These are phyloP conservation scores for Arxiozyma slooffiae DNA, from an alignment of 1,139 yeast species.

Conservation along the genomic window DNA sequence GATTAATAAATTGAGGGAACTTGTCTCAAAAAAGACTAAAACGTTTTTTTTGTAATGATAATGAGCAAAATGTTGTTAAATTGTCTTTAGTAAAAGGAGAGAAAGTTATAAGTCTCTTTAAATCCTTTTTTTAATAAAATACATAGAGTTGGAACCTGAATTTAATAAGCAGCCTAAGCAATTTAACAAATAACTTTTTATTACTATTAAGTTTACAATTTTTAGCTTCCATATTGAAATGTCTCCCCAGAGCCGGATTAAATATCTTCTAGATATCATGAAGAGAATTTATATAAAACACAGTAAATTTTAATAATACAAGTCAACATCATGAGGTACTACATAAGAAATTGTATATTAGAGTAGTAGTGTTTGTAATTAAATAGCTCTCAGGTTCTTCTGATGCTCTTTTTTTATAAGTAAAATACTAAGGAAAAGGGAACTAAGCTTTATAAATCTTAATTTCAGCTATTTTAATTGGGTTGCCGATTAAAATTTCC, in stretches of 20 bases:
- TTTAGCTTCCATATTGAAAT: slow-evolving; percentile 30
- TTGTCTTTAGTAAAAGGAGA: slow-evolving; percentile 84
- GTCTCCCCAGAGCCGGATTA: slow-evolving; percentile 43
- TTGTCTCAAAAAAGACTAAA: slow-evolving; percentile 75
- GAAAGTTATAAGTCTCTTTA: slow-evolving; percentile 42
- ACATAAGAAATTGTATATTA: slow-evolving; percentile 73
- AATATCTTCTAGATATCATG: slow-evolving; percentile 54
- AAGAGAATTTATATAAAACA: slow-evolving; percentile 86
- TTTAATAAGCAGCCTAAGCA: slow-evolving; percentile 16
- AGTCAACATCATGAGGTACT: slow-evolving; percentile 58
- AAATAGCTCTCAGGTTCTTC: slow-evolving; percentile 45
- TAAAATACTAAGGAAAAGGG: slow-evolving; percentile 82
- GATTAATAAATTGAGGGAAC: slow-evolving; percentile 74
- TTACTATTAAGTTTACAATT: neutral
- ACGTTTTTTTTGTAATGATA: slow-evolving; percentile 69
- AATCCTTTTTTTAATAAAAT: slow-evolving; percentile 57
- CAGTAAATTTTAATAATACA: slow-evolving; percentile 65
- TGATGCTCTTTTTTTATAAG: slow-evolving; percentile 55
- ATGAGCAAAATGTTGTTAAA: slow-evolving; percentile 74
- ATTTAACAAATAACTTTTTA: slow-evolving; percentile 13
- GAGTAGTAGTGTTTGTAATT: slow-evolving; percentile 51
- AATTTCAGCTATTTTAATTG: slow-evolving; percentile 50
- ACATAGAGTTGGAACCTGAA: slow-evolving; percentile 42
- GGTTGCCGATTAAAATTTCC: slow-evolving; percentile 48
- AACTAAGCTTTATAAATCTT: slow-evolving; percentile 88